A percentile compares a stretch with the other conserved stretches of the same genome.
These are phyloP conservation scores for Platanus orientalis DNA, from an alignment of 164 flowering plant genomes.

Conservation along the genomic window DNA sequence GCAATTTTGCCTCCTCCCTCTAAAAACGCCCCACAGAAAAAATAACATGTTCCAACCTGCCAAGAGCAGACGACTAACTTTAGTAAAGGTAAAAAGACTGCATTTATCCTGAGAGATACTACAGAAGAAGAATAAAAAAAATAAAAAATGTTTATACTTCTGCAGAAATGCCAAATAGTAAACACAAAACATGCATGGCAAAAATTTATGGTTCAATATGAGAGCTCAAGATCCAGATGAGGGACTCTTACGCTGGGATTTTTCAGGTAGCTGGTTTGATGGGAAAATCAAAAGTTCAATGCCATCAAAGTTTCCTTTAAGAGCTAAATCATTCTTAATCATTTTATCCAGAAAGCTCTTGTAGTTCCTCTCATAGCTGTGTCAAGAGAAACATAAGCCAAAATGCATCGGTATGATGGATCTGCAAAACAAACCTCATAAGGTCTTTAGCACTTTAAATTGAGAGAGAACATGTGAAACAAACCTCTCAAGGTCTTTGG, in stretches of 20 bases:
- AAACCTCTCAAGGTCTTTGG: conserved; percentile 84
- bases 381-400: conserved; percentile 8
- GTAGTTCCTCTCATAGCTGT: conserved; percentile 74
- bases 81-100: background rate
- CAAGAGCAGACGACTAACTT: conserved; percentile 3
- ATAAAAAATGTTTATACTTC: no score
- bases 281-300: conserved; percentile 80
- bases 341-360: conserved; percentile 59
- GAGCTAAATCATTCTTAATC: conserved; percentile 83
- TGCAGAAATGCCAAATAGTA: background rate
- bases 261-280: conserved; percentile 73
- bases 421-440: conserved; percentile 43
- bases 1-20: conserved; percentile 41
- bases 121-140: no score
- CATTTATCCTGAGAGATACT: no score
- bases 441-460: no score
- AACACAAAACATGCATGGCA: no score
- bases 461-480: background rate
- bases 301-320: conserved; percentile 67
- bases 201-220: no score
- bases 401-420: background rate
- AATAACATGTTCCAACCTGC: conserved; percentile 92
- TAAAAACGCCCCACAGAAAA: conserved; percentile 91
- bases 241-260: conserved; percentile 74
- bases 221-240: background rate